These are phyloP conservation scores for Cephalotrichum gorgonifer DNA, from an alignment of 2,329 filamentous ascomycete species.

Conservation along the genomic window DNA sequence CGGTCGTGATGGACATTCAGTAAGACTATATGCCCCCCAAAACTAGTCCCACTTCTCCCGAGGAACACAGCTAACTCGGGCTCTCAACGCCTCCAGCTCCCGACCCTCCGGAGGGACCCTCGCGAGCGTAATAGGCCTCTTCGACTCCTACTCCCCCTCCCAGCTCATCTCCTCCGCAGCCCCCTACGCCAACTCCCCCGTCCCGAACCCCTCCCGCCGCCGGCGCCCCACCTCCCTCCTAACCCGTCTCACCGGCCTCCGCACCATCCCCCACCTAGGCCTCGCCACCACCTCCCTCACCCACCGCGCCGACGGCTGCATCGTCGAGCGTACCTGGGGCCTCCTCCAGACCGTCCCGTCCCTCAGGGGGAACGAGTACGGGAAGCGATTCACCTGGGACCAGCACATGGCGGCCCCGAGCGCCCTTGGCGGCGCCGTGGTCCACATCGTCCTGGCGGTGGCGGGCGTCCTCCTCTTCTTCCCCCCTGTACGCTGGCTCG, in stretches of 20 bases:
- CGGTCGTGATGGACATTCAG: conserved; percentile 37
- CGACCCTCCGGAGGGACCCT: conserved; percentile 57
- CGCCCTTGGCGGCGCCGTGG: conserved; percentile 35
- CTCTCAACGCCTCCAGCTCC: conserved; percentile 21
- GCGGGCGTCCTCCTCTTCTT: conserved; percentile 31
- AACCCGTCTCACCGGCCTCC: conserved; percentile 38
- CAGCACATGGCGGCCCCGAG: conserved; percentile 43
- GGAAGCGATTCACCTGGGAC: conserved; percentile 47
- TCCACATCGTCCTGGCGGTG: conserved; percentile 38
- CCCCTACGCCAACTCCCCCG: conserved; percentile 49
- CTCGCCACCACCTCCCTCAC: conserved; percentile 43
- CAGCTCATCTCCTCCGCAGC: conserved; percentile 32
- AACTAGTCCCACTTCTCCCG: background rate
- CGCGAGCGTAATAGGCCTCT: conserved; percentile 50
- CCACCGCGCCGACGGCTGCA: conserved; percentile 36
- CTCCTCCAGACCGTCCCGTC: conserved; percentile 36
- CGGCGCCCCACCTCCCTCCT: conserved; percentile 24
- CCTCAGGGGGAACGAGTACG: conserved; percentile 36
- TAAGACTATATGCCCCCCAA: conserved; percentile 16
- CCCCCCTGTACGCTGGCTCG: conserved; percentile 33
- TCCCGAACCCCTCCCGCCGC: conserved; percentile 29
- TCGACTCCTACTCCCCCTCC: conserved; percentile 40
- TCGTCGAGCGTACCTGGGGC: conserved; percentile 55
- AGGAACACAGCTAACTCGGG: conserved; percentile 1
- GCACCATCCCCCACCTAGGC: conserved; percentile 39